These are phyloP conservation scores for Begonia masoniana DNA, from an alignment of 306 rosid species.

Conservation along the genomic window DNA sequence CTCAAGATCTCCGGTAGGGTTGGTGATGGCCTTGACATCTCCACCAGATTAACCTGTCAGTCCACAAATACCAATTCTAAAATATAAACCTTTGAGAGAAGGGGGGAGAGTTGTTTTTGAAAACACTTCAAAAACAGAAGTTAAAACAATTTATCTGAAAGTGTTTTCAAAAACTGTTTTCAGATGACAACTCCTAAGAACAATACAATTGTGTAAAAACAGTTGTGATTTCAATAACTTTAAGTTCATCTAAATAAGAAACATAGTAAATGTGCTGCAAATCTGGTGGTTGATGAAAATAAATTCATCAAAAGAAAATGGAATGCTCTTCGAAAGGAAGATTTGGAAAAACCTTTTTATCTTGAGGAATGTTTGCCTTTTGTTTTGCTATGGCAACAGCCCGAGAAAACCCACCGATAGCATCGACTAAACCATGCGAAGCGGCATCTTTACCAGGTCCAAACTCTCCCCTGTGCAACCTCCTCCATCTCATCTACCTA, in stretches of 20 bases:
- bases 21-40: constrained; percentile 66
- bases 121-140: neutral
- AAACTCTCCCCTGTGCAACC: constrained; percentile 92
- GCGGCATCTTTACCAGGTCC: constrained; percentile 88
- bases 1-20: constrained; percentile 58
- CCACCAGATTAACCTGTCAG: constrained; percentile 68
- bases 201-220: too few species aligned
- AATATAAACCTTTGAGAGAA: neutral
- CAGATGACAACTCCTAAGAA: too few species aligned
- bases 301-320: too few species aligned
- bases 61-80: neutral
- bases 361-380: constrained; percentile 88
- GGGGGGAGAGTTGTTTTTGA: neutral
- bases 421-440: constrained; percentile 73
- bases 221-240: too few species aligned
- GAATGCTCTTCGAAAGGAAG: neutral
- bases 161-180: too few species aligned
- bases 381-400: constrained; percentile 86
- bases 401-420: constrained; percentile 80
- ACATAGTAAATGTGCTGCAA: too few species aligned
- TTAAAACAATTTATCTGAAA: too few species aligned
- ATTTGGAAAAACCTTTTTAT: constrained; percentile 37
- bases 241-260: too few species aligned
- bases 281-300: too few species aligned
- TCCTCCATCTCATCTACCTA: constrained; percentile 91